Percentiles rank a stretch among this genome's conserved stretches.
Conservation (phyloP, 495 filamentous ascomycete species). For the Neurospora africana region DNA sequence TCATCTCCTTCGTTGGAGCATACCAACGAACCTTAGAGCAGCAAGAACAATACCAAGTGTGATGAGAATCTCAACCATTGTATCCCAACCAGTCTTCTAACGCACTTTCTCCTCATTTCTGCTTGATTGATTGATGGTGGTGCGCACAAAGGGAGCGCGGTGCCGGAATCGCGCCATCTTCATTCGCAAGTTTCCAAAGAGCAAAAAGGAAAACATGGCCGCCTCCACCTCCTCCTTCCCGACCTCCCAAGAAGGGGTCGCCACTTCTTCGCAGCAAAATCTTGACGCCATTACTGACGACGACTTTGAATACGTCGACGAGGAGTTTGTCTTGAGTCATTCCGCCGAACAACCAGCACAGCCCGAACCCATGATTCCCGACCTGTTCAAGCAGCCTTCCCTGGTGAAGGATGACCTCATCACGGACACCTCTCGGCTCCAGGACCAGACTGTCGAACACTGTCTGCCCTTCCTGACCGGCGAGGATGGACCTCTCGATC, state of each 20-base stretch:
- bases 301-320: conserved; percentile 12
- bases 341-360: background rate
- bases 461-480: conserved; percentile 61
- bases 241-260: background rate
- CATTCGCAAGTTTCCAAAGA: background rate
- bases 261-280: background rate
- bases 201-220: background rate
- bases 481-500: conserved; percentile 26
- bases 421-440: conserved; percentile 57
- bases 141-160: conserved; percentile 7
- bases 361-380: conserved; percentile 38
- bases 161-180: conserved; percentile 7
- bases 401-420: conserved; percentile 55
- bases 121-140: background rate
- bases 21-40: background rate
- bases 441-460: conserved; percentile 53
- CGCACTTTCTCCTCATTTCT: background rate
- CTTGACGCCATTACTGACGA: conserved; percentile 1
- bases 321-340: conserved; percentile 8
- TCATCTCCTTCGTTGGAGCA: background rate
- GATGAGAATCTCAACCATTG: background rate
- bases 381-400: conserved; percentile 53
- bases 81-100: background rate
- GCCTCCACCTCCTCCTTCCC: background rate
- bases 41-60: conserved; percentile 1